Evolutionary conservation across 2,329 filamentous ascomycete genomes (phyloP).

Genomic region (Hypoxylon sp.): DNA sequence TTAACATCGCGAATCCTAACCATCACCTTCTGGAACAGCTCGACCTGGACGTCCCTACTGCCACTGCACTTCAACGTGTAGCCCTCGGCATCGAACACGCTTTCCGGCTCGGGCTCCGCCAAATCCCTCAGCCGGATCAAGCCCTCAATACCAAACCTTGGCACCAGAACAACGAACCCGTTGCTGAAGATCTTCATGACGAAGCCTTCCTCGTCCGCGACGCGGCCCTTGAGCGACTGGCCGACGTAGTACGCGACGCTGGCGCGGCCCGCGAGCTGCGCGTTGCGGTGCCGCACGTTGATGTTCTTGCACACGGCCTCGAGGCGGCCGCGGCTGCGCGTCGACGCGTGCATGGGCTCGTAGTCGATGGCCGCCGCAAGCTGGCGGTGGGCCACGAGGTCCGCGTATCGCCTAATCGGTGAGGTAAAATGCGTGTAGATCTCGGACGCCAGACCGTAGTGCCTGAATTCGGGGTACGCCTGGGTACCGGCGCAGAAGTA

Average conservation of each 20-base stretch:
- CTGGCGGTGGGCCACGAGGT: conserved; percentile 93
- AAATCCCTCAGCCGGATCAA: conserved; percentile 90
- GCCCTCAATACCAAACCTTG: conserved; percentile 94
- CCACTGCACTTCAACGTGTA: conserved; percentile 79
- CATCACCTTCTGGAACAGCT: conserved; percentile 91
- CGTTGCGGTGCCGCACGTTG: conserved; percentile 96
- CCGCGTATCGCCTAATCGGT: conserved; percentile 97
- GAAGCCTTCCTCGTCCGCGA: conserved; percentile 89
- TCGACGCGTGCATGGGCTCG: conserved; percentile 83
- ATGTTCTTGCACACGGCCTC: conserved; percentile 98
- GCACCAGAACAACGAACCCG: conserved; percentile 96
- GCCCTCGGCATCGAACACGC: conserved; percentile 86
- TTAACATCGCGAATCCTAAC: conserved; percentile 93
- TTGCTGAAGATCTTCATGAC: conserved; percentile 98
- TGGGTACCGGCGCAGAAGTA: conserved; percentile 98
- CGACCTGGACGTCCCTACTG: conserved; percentile 72
- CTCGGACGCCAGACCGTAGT: conserved; percentile 95
- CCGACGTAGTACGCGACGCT: conserved; percentile 98
- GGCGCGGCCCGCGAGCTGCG: conserved; percentile 93
- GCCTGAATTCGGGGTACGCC: conserved; percentile 92
- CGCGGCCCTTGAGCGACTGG: conserved; percentile 86
- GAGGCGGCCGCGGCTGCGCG: conserved; percentile 86
- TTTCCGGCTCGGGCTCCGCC: conserved; percentile 81
- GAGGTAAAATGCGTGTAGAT: conserved; percentile 99
- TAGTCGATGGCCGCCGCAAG: conserved; percentile 96